Percentiles rank a stretch among this genome's conserved stretches.
phyloP scores from a whole-genome alignment of 2,329 filamentous ascomycete species.

The Ophiostoma fasciatum region DNA sequence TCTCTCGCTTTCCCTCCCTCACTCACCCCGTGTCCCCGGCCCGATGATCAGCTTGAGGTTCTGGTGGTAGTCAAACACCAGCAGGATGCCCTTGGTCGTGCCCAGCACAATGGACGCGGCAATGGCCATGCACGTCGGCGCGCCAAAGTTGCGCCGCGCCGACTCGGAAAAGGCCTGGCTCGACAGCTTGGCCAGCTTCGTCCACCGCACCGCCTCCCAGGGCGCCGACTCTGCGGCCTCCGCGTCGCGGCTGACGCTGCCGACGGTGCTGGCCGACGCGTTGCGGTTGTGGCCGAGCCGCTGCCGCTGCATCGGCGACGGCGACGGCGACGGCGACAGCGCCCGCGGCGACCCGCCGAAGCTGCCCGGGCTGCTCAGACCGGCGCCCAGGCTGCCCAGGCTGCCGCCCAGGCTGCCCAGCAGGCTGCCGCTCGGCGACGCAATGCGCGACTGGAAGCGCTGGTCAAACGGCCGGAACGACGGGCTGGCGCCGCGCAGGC shows the following conservation, averaged over 20 bases:
- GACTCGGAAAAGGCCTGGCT: conserved; percentile 83
- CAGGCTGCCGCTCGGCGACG: conserved; percentile 32
- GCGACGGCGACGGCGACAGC: no score
- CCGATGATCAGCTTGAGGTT: conserved; percentile 89
- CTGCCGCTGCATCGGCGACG: no score
- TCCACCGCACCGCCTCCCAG: conserved; percentile 97
- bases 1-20: no score
- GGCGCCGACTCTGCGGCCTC: conserved; percentile 48
- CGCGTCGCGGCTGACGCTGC: background rate
- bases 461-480: conserved; percentile 89
- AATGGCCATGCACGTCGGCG: conserved; percentile 77
- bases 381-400: background rate
- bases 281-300: conserved; percentile 70
- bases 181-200: conserved; percentile 76
- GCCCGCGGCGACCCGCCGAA: no score
- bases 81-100: conserved; percentile 83
- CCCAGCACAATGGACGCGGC: conserved; percentile 81
- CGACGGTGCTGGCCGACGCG: conserved; percentile 59
- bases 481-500: conserved; percentile 55
- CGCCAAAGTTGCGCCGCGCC: conserved; percentile 82
- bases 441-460: conserved; percentile 78
- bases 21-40: conserved; percentile 71
- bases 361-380: background rate
- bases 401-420: background rate
- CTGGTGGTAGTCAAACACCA: conserved; percentile 97